Evolutionary conservation across 352 stramenopile genomes (phyloP).

Genomic region (Ochromonadaceae sp.): DNA sequence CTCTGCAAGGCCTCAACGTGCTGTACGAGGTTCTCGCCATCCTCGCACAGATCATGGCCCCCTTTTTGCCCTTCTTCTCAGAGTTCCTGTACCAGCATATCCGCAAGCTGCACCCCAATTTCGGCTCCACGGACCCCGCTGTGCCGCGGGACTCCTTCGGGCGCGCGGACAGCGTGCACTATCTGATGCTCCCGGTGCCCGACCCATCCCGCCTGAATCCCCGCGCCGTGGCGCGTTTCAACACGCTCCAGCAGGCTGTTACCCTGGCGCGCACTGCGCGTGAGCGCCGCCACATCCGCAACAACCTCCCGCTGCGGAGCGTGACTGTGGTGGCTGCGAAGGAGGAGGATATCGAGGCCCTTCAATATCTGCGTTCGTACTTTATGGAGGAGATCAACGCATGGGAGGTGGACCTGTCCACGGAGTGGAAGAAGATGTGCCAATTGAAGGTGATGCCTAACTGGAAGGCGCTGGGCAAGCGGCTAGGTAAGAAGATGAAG

Average conservation of each 20-base stretch:
- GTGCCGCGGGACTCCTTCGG: conserved; percentile 36
- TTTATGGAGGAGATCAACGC: conserved; percentile 93
- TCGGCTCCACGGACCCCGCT: conserved; percentile 32
- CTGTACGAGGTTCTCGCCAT: conserved; percentile 97
- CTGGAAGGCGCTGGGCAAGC: conserved; percentile 78
- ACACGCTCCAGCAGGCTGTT: conserved; percentile 64
- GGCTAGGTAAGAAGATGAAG: conserved; percentile 88
- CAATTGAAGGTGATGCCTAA: conserved; percentile 81
- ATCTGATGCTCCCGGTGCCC: conserved; percentile 79
- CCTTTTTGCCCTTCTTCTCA: conserved; percentile 98
- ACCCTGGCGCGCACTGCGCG: conserved; percentile 58
- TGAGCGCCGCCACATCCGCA: conserved; percentile 85
- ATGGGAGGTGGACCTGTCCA: conserved; percentile 67
- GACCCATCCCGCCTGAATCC: conserved; percentile 78
- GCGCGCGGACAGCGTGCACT: conserved; percentile 80
- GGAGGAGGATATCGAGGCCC: conserved; percentile 41
- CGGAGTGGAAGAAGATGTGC: conserved; percentile 72
- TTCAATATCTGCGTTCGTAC: conserved; percentile 70
- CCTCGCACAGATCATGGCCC: conserved; percentile 82
- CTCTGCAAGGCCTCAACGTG: conserved; percentile 24
- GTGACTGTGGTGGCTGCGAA: conserved; percentile 77
- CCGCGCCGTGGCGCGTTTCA: conserved; percentile 77
- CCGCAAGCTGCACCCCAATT: conserved; percentile 80
- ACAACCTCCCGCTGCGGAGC: conserved; percentile 90
- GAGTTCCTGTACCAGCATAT: conserved; percentile 99